Percentiles rank a stretch among this genome's conserved stretches.
phyloP scores from a whole-genome alignment of 2,329 filamentous ascomycete genomes.

The Talaromyces sp. region DNA sequence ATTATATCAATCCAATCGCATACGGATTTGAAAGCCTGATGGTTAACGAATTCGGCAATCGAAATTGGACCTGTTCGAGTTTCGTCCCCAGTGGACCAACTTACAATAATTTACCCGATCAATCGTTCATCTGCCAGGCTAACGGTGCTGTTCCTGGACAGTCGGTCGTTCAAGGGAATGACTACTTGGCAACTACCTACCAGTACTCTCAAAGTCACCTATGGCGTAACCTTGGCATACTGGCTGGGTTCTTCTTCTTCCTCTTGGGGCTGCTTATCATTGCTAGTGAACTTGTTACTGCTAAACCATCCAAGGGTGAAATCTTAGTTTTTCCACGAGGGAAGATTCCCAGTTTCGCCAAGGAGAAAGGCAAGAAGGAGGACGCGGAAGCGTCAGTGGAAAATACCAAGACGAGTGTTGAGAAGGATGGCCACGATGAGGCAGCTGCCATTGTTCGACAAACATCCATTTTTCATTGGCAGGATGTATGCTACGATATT shows the following conservation, averaged over 20 bases:
- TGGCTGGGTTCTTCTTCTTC: slow-evolving; percentile 59
- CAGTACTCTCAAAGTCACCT: slow-evolving; percentile 55
- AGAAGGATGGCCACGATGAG: slow-evolving; percentile 18
- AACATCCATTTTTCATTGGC: slow-evolving; percentile 80
- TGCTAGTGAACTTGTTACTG: slow-evolving; percentile 56
- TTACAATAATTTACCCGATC: slow-evolving; percentile 31
- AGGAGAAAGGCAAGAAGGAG: slow-evolving; percentile 20
- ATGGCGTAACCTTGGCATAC: slow-evolving; percentile 68
- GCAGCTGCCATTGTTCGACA: slow-evolving; percentile 53
- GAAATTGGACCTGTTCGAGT: slow-evolving; percentile 50
- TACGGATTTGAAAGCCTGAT: slow-evolving; percentile 78
- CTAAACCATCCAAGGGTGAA: slow-evolving; percentile 70
- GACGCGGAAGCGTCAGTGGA: slow-evolving; percentile 20
- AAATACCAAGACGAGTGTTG: slow-evolving; percentile 26
- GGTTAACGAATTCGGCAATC: slow-evolving; percentile 72
- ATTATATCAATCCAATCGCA: slow-evolving; percentile 71
- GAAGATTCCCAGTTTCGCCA: slow-evolving; percentile 43
- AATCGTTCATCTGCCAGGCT: slow-evolving; percentile 52
- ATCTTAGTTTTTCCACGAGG: slow-evolving; percentile 69
- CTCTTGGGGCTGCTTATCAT: slow-evolving; percentile 60
- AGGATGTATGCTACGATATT: slow-evolving; percentile 75
- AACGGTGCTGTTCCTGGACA: slow-evolving; percentile 56
- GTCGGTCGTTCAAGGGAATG: slow-evolving; percentile 52
- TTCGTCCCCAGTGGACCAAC: slow-evolving; percentile 19
- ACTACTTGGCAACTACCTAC: slow-evolving; percentile 53